Conservation (phyloP, 1,139 yeast species). For the Groenewaldozyma auringiensis region DNA sequence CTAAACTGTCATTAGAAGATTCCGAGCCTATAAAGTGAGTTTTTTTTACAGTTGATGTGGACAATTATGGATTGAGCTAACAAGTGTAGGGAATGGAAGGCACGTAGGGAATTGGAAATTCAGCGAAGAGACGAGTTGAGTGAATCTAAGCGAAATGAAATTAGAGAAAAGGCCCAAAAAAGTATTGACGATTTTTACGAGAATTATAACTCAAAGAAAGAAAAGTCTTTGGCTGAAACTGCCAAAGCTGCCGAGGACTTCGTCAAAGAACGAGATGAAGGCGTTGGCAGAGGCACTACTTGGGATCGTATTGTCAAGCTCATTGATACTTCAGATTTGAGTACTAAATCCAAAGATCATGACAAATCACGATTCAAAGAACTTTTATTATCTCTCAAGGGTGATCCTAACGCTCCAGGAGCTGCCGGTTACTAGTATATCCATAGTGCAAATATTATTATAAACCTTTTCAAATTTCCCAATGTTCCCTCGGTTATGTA, state of each 20-base stretch:
- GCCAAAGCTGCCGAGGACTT: conserved; percentile 61
- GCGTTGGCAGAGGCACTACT: conserved; percentile 63
- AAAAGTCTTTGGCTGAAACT: conserved; percentile 57
- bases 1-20: conserved; percentile 28
- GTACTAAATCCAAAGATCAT: conserved; percentile 41
- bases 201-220: conserved; percentile 81
- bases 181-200: conserved; percentile 93
- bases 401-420: conserved; percentile 69
- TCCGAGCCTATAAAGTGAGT: conserved; percentile 29
- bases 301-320: conserved; percentile 76
- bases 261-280: conserved; percentile 68
- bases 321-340: conserved; percentile 39
- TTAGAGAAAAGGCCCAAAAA: conserved; percentile 71
- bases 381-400: conserved; percentile 54
- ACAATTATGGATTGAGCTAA: not conserved
- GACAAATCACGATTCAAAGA: conserved; percentile 71
- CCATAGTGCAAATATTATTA: not conserved
- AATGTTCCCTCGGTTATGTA: not conserved
- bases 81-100: conserved; percentile 58
- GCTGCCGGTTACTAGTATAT: conserved; percentile 45
- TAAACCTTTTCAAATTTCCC: not conserved
- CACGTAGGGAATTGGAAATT: conserved; percentile 74
- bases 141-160: conserved; percentile 55
- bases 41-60: not conserved
- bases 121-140: conserved; percentile 73